Conservation (phyloP, 805 yeast genomes). For the Grigorovia humatica region DNA sequence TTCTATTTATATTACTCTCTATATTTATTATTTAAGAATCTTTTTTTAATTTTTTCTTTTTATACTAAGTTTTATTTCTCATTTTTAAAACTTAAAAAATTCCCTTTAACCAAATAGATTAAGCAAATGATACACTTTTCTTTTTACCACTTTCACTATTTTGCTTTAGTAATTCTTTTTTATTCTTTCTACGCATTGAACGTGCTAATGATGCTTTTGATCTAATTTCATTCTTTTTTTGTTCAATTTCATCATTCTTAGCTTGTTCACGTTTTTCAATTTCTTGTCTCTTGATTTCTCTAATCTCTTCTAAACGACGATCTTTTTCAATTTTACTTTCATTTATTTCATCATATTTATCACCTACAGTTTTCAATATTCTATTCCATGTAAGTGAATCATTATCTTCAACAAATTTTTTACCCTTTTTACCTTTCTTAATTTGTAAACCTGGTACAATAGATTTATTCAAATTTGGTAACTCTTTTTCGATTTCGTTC, state of each 20-base stretch:
- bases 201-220: conserved; percentile 64
- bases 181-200: conserved; percentile 51
- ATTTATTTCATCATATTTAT: conserved; percentile 62
- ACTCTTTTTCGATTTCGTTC: conserved; percentile 60
- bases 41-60: no score
- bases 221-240: conserved; percentile 67
- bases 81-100: background rate
- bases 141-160: conserved; percentile 13
- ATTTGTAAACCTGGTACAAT: conserved; percentile 76
- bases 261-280: conserved; percentile 72
- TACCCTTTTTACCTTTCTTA: conserved; percentile 76
- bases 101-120: background rate
- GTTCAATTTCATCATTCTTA: conserved; percentile 59
- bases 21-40: no score
- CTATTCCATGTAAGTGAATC: conserved; percentile 54
- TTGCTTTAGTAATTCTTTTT: conserved; percentile 13
- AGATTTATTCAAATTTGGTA: conserved; percentile 75
- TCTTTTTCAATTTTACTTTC: conserved; percentile 89
- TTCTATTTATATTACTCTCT: no score
- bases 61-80: no score
- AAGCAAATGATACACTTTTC: conserved; percentile 36
- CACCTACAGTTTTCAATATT: conserved; percentile 72
- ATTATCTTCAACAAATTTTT: conserved; percentile 63
- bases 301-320: conserved; percentile 75
- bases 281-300: conserved; percentile 80